Percentiles rank a stretch among this genome's conserved stretches.
Conservation (phyloP, 805 yeast genomes). For the Myxozyma neotropica region DNA sequence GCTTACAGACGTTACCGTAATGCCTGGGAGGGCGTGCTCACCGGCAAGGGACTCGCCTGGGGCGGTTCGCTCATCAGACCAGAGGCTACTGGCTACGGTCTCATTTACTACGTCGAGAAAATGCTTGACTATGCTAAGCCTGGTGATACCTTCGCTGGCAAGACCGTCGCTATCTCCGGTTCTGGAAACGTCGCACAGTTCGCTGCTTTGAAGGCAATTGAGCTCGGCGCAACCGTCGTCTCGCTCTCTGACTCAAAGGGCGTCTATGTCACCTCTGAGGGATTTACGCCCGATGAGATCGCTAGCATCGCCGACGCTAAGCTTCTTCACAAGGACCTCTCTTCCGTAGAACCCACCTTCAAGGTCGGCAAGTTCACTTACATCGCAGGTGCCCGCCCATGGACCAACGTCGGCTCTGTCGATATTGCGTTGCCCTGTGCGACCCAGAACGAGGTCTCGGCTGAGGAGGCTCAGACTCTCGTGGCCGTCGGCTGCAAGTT, state of each 20-base stretch:
- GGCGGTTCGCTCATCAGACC: constrained; percentile 99
- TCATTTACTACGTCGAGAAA: constrained; percentile 94
- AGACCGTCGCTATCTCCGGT: constrained; percentile 95
- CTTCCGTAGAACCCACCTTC: constrained; percentile 39
- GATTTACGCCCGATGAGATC: constrained; percentile 84
- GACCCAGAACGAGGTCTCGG: constrained; percentile 96
- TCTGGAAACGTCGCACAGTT: constrained; percentile 99
- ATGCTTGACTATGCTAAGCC: constrained; percentile 91
- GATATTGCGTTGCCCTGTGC: constrained; percentile 98
- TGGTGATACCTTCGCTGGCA: constrained; percentile 75
- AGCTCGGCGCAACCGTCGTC: constrained; percentile 93
- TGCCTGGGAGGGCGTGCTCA: constrained; percentile 94
- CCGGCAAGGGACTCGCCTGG: constrained; percentile 98
- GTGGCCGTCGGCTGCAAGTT: constrained; percentile 88
- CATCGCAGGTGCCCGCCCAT: constrained; percentile 93
- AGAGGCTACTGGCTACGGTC: constrained; percentile 99
- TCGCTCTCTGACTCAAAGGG: constrained; percentile 96
- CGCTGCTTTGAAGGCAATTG: constrained; percentile 96
- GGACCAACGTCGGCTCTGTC: constrained; percentile 87
- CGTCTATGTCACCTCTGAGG: constrained; percentile 66
- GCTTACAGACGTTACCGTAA: constrained; percentile 91
- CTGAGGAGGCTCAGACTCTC: constrained; percentile 93
- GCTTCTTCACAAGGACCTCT: constrained; percentile 64
- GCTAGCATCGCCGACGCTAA: constrained; percentile 77
- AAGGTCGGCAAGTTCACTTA: constrained; percentile 57